These are phyloP conservation scores for Calcarisporium arbuscula DNA, from an alignment of 2,329 filamentous ascomycete genomes.

Conservation along the genomic window DNA sequence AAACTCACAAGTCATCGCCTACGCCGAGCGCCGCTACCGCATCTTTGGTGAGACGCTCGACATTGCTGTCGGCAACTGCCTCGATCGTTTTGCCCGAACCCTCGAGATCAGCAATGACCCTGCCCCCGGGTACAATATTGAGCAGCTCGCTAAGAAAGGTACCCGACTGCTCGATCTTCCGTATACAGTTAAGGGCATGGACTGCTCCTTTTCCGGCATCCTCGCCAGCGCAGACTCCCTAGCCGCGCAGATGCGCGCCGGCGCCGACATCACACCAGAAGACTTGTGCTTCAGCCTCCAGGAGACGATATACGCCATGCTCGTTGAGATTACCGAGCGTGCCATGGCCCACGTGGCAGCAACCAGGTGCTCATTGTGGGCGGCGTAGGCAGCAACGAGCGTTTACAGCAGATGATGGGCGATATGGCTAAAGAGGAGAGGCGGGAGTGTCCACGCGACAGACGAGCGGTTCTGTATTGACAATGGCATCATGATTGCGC, in stretches of 20 bases:
- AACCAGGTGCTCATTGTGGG: slow-evolving; percentile 90
- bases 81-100: slow-evolving; percentile 91
- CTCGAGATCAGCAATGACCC: slow-evolving; percentile 91
- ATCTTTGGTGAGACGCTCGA: slow-evolving; percentile 98
- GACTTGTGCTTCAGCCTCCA: slow-evolving; percentile 93
- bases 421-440: slow-evolving; percentile 83
- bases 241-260: slow-evolving; percentile 56
- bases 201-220: slow-evolving; percentile 92
- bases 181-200: slow-evolving; percentile 98
- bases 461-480: slow-evolving; percentile 98
- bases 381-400: slow-evolving; percentile 90
- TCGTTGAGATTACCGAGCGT: slow-evolving; percentile 96
- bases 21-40: slow-evolving; percentile 87
- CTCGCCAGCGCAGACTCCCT: slow-evolving; percentile 76
- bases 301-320: slow-evolving; percentile 93
- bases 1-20: slow-evolving; percentile 97
- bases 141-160: slow-evolving; percentile 77
- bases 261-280: slow-evolving; percentile 61
- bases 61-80: slow-evolving; percentile 94
- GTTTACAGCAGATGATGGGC: slow-evolving; percentile 97
- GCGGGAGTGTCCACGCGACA: slow-evolving; percentile 87
- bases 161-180: slow-evolving; percentile 76
- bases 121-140: slow-evolving; percentile 95
- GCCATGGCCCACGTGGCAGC: slow-evolving; percentile 95
- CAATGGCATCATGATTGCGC: slow-evolving; percentile 99